phyloP scores from a whole-genome alignment of 441 rosid species.

The Corymbia calophylla region DNA sequence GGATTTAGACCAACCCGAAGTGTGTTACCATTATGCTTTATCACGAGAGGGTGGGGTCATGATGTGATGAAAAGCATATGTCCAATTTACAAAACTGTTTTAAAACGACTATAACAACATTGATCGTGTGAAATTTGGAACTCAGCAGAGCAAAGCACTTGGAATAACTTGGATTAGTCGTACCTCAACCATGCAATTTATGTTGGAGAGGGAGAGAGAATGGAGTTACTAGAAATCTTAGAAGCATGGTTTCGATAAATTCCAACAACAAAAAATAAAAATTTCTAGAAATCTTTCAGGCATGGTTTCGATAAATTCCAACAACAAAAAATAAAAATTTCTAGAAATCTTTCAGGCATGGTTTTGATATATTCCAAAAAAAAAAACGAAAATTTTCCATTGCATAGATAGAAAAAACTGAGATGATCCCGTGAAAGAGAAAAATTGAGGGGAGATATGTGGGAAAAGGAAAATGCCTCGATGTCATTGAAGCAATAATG shows the following conservation, averaged over 20 bases:
- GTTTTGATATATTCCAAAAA: too few relatives aligned
- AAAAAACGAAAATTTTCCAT: neutral
- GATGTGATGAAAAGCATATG: too few relatives aligned
- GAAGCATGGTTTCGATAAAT: neutral
- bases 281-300: neutral
- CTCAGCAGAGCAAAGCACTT: neutral
- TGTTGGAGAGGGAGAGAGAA: neutral
- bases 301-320: neutral
- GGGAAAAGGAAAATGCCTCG: neutral
- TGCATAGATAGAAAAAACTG: neutral
- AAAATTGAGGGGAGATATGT: neutral
- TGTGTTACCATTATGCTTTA: too few relatives aligned
- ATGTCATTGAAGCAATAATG: neutral
- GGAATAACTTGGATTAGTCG: neutral
- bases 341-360: too few relatives aligned
- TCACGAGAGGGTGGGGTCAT: too few relatives aligned
- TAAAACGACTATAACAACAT: neutral
- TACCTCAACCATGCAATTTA: neutral
- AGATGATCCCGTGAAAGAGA: neutral
- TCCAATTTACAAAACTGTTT: too few relatives aligned
- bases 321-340: too few relatives aligned
- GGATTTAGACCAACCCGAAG: too few relatives aligned
- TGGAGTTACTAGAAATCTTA: neutral
- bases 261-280: too few relatives aligned
- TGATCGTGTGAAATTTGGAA: neutral